Evolutionary conservation across 768 basidiomycete species (phyloP).

Genomic region (Mycena capillaripes): DNA sequence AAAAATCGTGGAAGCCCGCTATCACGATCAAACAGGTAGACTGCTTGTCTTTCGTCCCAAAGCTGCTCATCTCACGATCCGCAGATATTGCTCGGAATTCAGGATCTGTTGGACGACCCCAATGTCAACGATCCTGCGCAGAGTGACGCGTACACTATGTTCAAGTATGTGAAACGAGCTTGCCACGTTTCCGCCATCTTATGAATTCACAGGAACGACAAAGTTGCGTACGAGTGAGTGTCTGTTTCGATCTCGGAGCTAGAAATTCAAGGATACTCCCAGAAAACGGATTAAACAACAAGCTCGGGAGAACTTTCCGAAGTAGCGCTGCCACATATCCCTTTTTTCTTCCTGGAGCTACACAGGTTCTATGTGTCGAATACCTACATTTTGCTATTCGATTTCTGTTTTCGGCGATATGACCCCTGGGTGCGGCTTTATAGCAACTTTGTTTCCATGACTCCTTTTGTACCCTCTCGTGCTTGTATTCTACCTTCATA

Average conservation of each 20-base stretch:
- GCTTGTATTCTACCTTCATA: constrained; percentile 9
- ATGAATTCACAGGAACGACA: constrained; percentile 81
- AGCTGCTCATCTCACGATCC: constrained; percentile 13
- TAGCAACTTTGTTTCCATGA: constrained; percentile 25
- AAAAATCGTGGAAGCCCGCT: constrained; percentile 98
- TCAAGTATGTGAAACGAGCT: constrained; percentile 77
- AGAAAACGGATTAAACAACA: constrained; percentile 88
- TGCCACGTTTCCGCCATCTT: constrained; percentile 16
- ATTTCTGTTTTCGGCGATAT: neutral
- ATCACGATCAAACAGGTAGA: constrained; percentile 98
- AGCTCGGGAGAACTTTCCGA: constrained; percentile 91
- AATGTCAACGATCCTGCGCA: constrained; percentile 99
- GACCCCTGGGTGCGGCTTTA: neutral
- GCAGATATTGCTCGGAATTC: constrained; percentile 95
- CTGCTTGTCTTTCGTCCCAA: neutral
- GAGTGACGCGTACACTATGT: constrained; percentile 98
- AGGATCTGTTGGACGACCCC: constrained; percentile 95
- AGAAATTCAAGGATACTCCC: constrained; percentile 19
- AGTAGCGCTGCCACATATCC: constrained; percentile 59
- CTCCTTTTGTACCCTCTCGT: constrained; percentile 24
- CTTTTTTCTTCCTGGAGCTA: neutral
- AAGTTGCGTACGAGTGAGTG: constrained; percentile 90
- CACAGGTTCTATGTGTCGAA: constrained; percentile 18
- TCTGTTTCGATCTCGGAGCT: constrained; percentile 7
- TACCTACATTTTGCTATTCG: constrained; percentile 13